phyloP scores from a whole-genome alignment of 768 basidiomycete genomes.

The Hericium coralloides region DNA sequence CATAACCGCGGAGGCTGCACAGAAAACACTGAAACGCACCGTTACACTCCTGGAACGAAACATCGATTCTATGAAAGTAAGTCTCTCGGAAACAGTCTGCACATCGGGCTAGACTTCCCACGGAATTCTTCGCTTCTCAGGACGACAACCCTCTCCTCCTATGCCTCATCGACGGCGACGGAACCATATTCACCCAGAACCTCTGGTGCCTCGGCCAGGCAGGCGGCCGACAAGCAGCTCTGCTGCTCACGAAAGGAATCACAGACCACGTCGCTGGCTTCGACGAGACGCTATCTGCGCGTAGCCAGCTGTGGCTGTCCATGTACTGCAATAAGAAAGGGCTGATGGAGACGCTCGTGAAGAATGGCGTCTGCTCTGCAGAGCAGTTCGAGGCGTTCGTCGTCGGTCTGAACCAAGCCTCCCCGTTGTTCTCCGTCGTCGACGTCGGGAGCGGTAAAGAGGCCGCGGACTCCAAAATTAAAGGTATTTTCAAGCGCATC shows the following conservation, averaged over 20 bases:
- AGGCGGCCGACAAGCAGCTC: conserved; percentile 29
- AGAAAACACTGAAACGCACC: conserved; percentile 19
- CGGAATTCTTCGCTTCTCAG: conserved; percentile 12
- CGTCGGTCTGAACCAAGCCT: conserved; percentile 31
- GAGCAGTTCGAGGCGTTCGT: conserved; percentile 29
- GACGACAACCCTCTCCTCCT: conserved; percentile 31
- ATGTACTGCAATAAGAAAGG: conserved; percentile 30
- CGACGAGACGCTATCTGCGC: conserved; percentile 17
- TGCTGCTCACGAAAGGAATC: conserved; percentile 27
- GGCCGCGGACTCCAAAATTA: conserved; percentile 33
- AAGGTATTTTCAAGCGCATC: conserved; percentile 20
- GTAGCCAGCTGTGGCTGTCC: conserved; percentile 28
- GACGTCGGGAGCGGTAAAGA: conserved; percentile 36
- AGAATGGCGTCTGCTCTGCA: conserved; percentile 22
- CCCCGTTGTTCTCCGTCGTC: conserved; percentile 31
- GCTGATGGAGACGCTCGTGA: conserved; percentile 23
- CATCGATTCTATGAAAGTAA: conserved; percentile 24
- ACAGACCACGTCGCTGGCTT: conserved; percentile 23
- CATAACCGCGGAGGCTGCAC: conserved; percentile 26
- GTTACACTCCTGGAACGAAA: conserved; percentile 23
- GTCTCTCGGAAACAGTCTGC: conserved; percentile 3
- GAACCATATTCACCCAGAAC: conserved; percentile 28
- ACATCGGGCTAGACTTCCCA: neutral
- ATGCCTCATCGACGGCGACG: conserved; percentile 32
- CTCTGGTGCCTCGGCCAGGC: conserved; percentile 22